phyloP scores from a whole-genome alignment of 148 eudicot genomes.

The Cornus controversa region DNA sequence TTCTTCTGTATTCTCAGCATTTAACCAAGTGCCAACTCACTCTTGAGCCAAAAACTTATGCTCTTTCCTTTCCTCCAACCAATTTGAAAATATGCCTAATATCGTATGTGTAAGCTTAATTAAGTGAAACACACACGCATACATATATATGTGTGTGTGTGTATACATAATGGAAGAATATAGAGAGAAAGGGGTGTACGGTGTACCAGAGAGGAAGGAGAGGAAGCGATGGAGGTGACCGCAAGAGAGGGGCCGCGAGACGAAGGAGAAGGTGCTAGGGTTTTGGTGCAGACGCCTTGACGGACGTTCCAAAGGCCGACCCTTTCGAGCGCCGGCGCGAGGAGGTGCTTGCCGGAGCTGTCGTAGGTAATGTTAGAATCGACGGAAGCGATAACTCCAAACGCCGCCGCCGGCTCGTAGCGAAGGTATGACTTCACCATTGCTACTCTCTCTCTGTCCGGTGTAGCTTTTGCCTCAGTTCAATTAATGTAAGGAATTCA shows the following conservation, averaged over 20 bases:
- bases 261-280: conserved; percentile 54
- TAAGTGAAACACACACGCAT: too few species aligned
- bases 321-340: conserved; percentile 81
- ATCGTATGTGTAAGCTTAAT: too few species aligned
- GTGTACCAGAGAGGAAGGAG: conserved; percentile 56
- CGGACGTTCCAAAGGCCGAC: conserved; percentile 85
- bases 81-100: too few species aligned
- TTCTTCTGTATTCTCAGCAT: too few species aligned
- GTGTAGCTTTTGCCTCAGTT: neutral
- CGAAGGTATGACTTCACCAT: conserved; percentile 94
- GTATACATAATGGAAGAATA: neutral
- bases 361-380: conserved; percentile 78
- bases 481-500: neutral
- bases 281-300: conserved; percentile 62
- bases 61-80: neutral
- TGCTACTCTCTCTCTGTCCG: neutral
- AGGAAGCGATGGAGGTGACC: conserved; percentile 69
- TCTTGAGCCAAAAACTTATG: neutral
- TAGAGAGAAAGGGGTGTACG: neutral
- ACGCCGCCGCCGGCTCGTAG: conserved; percentile 70
- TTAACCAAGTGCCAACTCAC: too few species aligned
- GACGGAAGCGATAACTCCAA: conserved; percentile 79
- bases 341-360: conserved; percentile 67
- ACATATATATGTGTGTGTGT: too few species aligned
- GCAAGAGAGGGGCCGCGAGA: conserved; percentile 68